phyloP scores from a whole-genome alignment of 768 basidiomycete genomes.

The Suillus spraguei region DNA sequence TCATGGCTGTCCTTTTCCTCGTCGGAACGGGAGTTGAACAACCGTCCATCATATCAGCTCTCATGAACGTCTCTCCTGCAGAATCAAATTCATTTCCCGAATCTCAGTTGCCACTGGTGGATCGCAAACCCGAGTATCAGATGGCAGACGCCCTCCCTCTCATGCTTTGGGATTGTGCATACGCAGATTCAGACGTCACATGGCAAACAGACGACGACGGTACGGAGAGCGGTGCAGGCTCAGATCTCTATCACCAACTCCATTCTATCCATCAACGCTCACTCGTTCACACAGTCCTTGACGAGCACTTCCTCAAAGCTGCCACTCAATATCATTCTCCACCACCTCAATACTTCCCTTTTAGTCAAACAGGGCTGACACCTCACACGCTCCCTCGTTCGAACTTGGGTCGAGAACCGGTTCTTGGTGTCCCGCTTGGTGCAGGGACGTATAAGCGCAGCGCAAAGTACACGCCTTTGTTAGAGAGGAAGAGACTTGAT shows the following conservation, averaged over 20 bases:
- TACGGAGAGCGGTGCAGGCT: not conserved
- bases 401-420: not conserved
- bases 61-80: slow-evolving; percentile 64
- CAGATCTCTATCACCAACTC: not conserved
- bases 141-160: slow-evolving; percentile 89
- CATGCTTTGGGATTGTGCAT: not conserved
- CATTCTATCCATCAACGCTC: not conserved
- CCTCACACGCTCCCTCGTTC: not conserved
- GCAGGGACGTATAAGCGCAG: not conserved
- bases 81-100: slow-evolving; percentile 19
- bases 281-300: not conserved
- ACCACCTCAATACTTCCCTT: slow-evolving; percentile 3
- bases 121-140: slow-evolving; percentile 84
- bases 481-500: slow-evolving; percentile 1
- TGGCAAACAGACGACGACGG: not conserved
- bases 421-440: not conserved
- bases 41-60: slow-evolving; percentile 65
- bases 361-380: not conserved
- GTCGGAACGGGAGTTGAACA: slow-evolving; percentile 80
- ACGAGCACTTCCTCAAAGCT: not conserved
- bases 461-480: not conserved
- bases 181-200: not conserved
- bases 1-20: slow-evolving; percentile 90
- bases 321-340: not conserved
- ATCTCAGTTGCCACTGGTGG: slow-evolving; percentile 49